Evolutionary conservation across 192 early-diverging fungal species (phyloP).

Genomic region (Chytriomyces sp.): DNA sequence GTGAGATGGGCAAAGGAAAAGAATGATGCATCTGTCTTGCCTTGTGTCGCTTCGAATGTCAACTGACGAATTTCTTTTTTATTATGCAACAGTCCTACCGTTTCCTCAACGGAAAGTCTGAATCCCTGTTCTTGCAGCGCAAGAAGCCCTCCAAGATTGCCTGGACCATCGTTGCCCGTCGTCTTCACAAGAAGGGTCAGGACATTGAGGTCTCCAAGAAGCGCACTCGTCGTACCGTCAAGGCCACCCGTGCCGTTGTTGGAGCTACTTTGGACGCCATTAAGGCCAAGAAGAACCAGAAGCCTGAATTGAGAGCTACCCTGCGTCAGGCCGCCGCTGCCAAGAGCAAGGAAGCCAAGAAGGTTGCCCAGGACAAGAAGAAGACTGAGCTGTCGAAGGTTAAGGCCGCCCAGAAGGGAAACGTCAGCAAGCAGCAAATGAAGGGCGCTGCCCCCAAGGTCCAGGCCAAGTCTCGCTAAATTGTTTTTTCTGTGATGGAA

Average conservation of each 20-base stretch:
- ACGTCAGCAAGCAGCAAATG: slow-evolving; percentile 81
- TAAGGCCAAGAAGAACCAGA: slow-evolving; percentile 96
- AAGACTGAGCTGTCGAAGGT: slow-evolving; percentile 86
- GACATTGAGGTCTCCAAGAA: slow-evolving; percentile 96
- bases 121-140: slow-evolving; percentile 96
- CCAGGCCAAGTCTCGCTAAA: slow-evolving; percentile 83
- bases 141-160: slow-evolving; percentile 97
- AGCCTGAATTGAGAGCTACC: slow-evolving; percentile 93
- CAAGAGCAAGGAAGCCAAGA: slow-evolving; percentile 93
- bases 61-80: neutral
- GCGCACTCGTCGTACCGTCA: slow-evolving; percentile 90
- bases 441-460: slow-evolving; percentile 83
- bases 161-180: slow-evolving; percentile 98
- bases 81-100: slow-evolving; percentile 73
- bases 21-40: too few species aligned
- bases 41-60: too few species aligned
- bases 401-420: slow-evolving; percentile 52
- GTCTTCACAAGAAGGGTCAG: slow-evolving; percentile 98
- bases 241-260: slow-evolving; percentile 94
- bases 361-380: slow-evolving; percentile 82
- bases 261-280: slow-evolving; percentile 95
- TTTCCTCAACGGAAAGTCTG: slow-evolving; percentile 95
- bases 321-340: slow-evolving; percentile 82
- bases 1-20: too few species aligned
- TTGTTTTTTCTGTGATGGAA: neutral